phyloP scores from a whole-genome alignment of 2,329 filamentous ascomycete genomes.

The Aulographum hederae region DNA sequence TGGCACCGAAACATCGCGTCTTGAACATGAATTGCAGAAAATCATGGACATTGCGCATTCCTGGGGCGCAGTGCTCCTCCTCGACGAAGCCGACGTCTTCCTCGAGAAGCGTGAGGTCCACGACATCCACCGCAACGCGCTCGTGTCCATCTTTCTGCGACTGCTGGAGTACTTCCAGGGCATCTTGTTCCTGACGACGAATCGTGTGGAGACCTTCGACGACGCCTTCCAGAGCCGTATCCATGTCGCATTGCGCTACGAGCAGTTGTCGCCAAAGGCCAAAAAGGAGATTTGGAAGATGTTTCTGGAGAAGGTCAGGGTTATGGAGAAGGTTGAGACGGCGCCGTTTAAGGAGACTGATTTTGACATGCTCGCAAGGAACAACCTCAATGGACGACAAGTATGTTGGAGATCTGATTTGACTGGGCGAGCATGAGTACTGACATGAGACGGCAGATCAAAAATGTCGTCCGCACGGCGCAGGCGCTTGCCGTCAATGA shows the following conservation, averaged over 20 bases:
- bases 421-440: slow-evolving; percentile 3
- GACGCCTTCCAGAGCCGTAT: slow-evolving; percentile 81
- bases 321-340: slow-evolving; percentile 41
- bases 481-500: slow-evolving; percentile 70
- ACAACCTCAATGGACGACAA: slow-evolving; percentile 51
- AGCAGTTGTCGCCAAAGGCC: slow-evolving; percentile 51
- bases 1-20: slow-evolving; percentile 53
- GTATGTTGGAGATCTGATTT: slow-evolving; percentile 17
- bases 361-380: slow-evolving; percentile 44
- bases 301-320: slow-evolving; percentile 57
- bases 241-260: slow-evolving; percentile 69
- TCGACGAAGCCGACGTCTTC: slow-evolving; percentile 49
- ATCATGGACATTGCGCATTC: slow-evolving; percentile 73
- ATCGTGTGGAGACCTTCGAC: slow-evolving; percentile 74
- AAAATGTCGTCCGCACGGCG: slow-evolving; percentile 70
- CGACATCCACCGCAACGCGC: slow-evolving; percentile 68
- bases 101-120: slow-evolving; percentile 67
- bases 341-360: slow-evolving; percentile 49
- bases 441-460: slow-evolving; percentile 45
- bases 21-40: slow-evolving; percentile 64
- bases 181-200: slow-evolving; percentile 78
- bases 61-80: slow-evolving; percentile 69
- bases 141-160: slow-evolving; percentile 75
- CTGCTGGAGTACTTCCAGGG: slow-evolving; percentile 85
- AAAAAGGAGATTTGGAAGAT: slow-evolving; percentile 68